Evolutionary conservation across 2,329 filamentous ascomycete genomes (phyloP), one percentile per base, ranked within the genome.

Genomic region (Penicillium sp.): DNA sequence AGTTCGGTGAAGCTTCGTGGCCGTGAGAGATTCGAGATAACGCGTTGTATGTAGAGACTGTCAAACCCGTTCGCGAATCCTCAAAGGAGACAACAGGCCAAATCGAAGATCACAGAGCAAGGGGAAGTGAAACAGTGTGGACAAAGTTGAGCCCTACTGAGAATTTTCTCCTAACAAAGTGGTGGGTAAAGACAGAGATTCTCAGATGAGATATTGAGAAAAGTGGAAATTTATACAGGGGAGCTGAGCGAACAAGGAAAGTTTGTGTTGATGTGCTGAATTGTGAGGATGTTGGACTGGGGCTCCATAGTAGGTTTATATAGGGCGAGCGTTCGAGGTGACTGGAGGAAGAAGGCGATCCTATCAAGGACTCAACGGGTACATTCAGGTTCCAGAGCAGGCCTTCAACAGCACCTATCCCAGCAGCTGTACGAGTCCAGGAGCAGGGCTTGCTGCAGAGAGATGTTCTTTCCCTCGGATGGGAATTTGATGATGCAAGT

Each of bases 241-340:
- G 4, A 23, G 41, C 46, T 35, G 47, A 52, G 46, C 35, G 35
- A 41, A 26, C 41, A 49, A 11, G 46, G 52, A 23, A 41, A 58
- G 15, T 54, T 59, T 45, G 35, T 57, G 59, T 35, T 58, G 59
- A 15, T 57, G 55, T 56, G 65, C 49, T 50, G 13, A 53, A 59
- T 60, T 63, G 62, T 55, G 53, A 56, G 54, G 50, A 44, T 23
- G 29, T 47, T 47, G 49, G 48, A 58, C 58, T 51, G 56, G 62
- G 61, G 53, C 59, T 62, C 66, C 65, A 67, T 68, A 64, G 62
- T 55, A 61, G 58, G 58, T 69, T 66, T 69, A 69, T 67, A 69
- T 67, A 67, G 65, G 52, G 46, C 29, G n/a, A 63, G 50, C 58
- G 64, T 67, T 62, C 49, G 51, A 65, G 31, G 47, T 50, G 58